Evolutionary conservation across 2,329 filamentous ascomycete genomes (phyloP).

Genomic region (Ophiosphaerella herpotricha): DNA sequence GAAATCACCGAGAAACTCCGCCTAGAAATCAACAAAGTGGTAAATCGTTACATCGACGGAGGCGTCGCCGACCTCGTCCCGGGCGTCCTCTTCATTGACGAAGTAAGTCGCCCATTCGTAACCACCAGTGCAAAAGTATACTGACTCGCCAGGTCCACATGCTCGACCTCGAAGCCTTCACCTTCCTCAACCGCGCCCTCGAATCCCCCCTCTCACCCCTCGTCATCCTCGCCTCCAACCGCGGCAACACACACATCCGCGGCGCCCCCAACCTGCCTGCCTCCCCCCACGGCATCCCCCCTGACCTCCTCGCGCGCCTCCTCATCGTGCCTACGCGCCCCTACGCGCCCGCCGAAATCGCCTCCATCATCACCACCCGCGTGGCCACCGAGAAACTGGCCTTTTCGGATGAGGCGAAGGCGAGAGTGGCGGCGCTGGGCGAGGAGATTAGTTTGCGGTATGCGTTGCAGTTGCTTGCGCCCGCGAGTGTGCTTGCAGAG

Average conservation of each 20-base stretch:
- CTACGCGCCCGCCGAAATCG: slow-evolving; percentile 87
- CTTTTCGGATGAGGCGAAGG: slow-evolving; percentile 80
- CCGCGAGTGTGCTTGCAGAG: slow-evolving; percentile 86
- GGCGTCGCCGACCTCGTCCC: slow-evolving; percentile 97
- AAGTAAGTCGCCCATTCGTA: slow-evolving; percentile 62
- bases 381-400: slow-evolving; percentile 79
- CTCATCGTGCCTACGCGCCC: slow-evolving; percentile 95
- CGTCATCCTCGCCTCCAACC: slow-evolving; percentile 95
- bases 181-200: slow-evolving; percentile 96
- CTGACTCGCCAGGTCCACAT: slow-evolving; percentile 77
- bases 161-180: slow-evolving; percentile 99
- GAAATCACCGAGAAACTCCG: slow-evolving; percentile 98
- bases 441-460: slow-evolving; percentile 90
- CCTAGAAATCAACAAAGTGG: slow-evolving; percentile 97
- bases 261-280: slow-evolving; percentile 68
- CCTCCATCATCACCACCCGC: slow-evolving; percentile 84
- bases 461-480: slow-evolving; percentile 87
- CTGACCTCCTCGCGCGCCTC: slow-evolving; percentile 89
- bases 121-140: not conserved
- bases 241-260: slow-evolving; percentile 89
- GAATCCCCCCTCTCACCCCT: slow-evolving; percentile 95
- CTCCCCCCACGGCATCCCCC: slow-evolving; percentile 89
- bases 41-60: slow-evolving; percentile 98
- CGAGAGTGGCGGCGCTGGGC: slow-evolving; percentile 85
- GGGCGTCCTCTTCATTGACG: slow-evolving; percentile 96